Percentiles rank a stretch among this genome's conserved stretches.
Conservation (phyloP, 1,139 yeast species). For the Kodamaea derodonti region DNA sequence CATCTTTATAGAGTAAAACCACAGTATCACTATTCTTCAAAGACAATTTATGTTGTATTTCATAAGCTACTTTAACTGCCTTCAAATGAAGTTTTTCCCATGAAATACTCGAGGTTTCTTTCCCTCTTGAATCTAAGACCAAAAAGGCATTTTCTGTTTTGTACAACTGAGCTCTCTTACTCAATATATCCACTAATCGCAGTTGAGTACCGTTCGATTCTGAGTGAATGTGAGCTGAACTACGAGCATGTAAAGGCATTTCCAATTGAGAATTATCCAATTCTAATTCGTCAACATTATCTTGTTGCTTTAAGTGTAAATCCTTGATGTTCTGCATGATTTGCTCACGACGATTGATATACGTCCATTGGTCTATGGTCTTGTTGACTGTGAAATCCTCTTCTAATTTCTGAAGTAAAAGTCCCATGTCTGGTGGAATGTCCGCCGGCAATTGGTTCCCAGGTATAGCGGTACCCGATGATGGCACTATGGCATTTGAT, state of each 20-base stretch:
- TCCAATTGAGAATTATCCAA: slow-evolving; percentile 43
- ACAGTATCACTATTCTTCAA: slow-evolving; percentile 81
- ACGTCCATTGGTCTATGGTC: slow-evolving; percentile 47
- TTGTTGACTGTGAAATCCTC: slow-evolving; percentile 41
- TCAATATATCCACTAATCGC: slow-evolving; percentile 60
- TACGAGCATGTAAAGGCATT: slow-evolving; percentile 60
- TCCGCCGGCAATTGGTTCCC: slow-evolving; percentile 22
- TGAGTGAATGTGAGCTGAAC: slow-evolving; percentile 21
- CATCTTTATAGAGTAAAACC: slow-evolving; percentile 75
- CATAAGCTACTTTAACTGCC: slow-evolving; percentile 87
- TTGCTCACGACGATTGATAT: slow-evolving; percentile 45
- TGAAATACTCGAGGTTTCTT: slow-evolving; percentile 68
- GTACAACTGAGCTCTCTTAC: slow-evolving; percentile 66
- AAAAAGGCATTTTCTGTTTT: slow-evolving; percentile 69
- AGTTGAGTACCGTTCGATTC: slow-evolving; percentile 16
- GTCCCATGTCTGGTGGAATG: slow-evolving; percentile 47
- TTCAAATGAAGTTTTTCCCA: slow-evolving; percentile 88
- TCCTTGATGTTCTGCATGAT: slow-evolving; percentile 38
- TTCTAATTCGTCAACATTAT: slow-evolving; percentile 15
- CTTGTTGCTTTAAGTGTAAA: slow-evolving; percentile 34
- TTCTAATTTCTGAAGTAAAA: slow-evolving; percentile 40
- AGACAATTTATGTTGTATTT: slow-evolving; percentile 67
- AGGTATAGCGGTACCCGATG: slow-evolving; percentile 4
- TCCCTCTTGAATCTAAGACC: slow-evolving; percentile 73
- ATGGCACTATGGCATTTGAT: slow-evolving; percentile 8